Evolutionary conservation across 2,329 filamentous ascomycete species (phyloP), one percentile per base, ranked within the genome.

Genomic region (Ophiocordyceps polyrhachis-furcata): DNA sequence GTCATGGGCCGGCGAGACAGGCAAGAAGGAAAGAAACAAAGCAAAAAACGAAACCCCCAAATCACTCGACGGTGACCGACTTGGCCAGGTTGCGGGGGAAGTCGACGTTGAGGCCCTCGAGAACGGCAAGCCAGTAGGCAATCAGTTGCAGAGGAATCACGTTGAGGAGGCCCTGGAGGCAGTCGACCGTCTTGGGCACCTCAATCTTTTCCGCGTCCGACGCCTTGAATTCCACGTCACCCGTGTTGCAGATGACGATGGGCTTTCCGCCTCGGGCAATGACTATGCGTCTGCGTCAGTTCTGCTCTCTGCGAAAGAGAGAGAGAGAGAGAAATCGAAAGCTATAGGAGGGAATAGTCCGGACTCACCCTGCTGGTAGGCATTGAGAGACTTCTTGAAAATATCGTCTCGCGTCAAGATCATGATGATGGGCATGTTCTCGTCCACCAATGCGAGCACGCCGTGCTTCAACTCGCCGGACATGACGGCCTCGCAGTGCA

Each of bases 401-500:
- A 98, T 81, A 55, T 87, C 76, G 61, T 98, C 91, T 49, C 91
- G 83, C 45, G 91, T 98, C 49, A 98, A 74, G 59, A 98, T 96
- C 91, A 98, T 98, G 66, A 98, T 94, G 63, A 98, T 98, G 50
- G 91, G 91, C 35, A 98, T 78, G 67, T 94, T 89, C 75, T 98
- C 91, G 58, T 98, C 91, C 48, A 98, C 91, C 50, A 98, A 75
- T 44, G 91, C 91, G 60, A 98, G 72, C 44, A 98, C 91, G 73
- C 91, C 91, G 66, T 98, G 91, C 78, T 98, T 98, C 57, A 98
- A 76, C 70, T 98, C 91, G 66, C 91, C 91, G 51, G 91, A 96
- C 91, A 98, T 98, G 71, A 98, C 91, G 56, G 91, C 91, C 70
- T 98, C 91, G 66, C 91, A 98, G 68, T 98, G 91, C 48, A 98